phyloP scores from a whole-genome alignment of 345 rosid genomes.

The Hypericum perforatum region DNA sequence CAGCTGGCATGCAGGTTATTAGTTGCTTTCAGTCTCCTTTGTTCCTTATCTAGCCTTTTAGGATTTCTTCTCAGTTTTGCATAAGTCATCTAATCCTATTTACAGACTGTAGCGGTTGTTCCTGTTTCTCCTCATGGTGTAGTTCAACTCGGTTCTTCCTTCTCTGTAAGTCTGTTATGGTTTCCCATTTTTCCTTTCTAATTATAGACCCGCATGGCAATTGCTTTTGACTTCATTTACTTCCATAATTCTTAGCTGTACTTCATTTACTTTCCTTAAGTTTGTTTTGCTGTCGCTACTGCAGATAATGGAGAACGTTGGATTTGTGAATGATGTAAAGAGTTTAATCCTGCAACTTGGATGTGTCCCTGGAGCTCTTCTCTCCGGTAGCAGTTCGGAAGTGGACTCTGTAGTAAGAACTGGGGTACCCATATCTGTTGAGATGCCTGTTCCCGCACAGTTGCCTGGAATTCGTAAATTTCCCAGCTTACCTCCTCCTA shows the following conservation, averaged over 20 bases:
- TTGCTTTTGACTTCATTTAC: not conserved
- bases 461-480: constrained; percentile 25
- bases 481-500: constrained; percentile 21
- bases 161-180: constrained; percentile 42
- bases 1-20: constrained; percentile 83
- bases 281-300: too few relatives aligned
- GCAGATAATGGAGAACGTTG: constrained; percentile 79
- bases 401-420: constrained; percentile 33
- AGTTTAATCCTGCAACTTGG: constrained; percentile 69
- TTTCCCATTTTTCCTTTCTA: not conserved
- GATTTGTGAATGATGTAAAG: constrained; percentile 65
- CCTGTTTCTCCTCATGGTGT: constrained; percentile 83
- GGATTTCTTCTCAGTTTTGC: constrained; percentile 9
- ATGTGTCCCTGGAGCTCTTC: constrained; percentile 61
- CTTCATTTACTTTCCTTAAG: too few relatives aligned
- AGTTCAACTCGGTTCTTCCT: constrained; percentile 79
- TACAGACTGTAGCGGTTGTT: constrained; percentile 76
- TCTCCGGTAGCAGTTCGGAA: constrained; percentile 36
- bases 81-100: constrained; percentile 6
- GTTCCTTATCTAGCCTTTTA: constrained; percentile 3
- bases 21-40: constrained; percentile 8
- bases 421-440: constrained; percentile 38
- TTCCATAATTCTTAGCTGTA: too few relatives aligned
- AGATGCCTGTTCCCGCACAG: constrained; percentile 20
- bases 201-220: not conserved